A percentile compares a stretch with the other conserved stretches of the same genome.
These are phyloP conservation scores for Arachis monticola DNA, from an alignment of 331 rosid genomes.

Conservation along the genomic window DNA sequence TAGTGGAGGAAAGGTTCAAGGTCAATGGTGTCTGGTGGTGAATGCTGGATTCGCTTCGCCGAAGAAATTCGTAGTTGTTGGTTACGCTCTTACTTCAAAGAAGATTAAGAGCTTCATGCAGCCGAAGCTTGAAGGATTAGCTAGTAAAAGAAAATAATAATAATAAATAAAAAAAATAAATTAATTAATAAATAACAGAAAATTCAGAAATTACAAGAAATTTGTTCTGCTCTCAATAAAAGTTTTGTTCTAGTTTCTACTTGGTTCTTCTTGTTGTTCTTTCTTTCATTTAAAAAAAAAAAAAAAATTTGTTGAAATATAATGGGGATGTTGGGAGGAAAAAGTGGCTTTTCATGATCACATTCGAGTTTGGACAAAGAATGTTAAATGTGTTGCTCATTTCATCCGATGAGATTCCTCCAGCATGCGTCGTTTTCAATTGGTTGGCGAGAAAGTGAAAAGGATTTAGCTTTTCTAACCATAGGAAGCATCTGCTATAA, in stretches of 20 bases:
- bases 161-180: no score
- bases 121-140: conserved; percentile 84
- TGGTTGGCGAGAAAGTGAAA: conserved; percentile 49
- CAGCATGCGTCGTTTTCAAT: conserved; percentile 53
- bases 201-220: background rate
- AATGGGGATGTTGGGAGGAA: background rate
- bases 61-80: conserved; percentile 64
- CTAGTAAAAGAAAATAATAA: conserved; percentile 52
- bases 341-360: background rate
- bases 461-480: conserved; percentile 38
- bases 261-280: background rate
- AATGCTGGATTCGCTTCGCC: conserved; percentile 52
- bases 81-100: conserved; percentile 93
- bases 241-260: background rate
- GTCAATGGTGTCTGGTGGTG: conserved; percentile 46
- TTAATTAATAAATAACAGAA: background rate
- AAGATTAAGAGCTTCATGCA: conserved; percentile 90
- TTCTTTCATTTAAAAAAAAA: background rate
- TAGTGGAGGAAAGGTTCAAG: conserved; percentile 38
- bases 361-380: background rate
- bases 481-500: conserved; percentile 21
- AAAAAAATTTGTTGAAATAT: no score
- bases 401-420: conserved; percentile 34
- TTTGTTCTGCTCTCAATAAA: background rate
- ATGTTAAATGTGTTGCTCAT: conserved; percentile 24